These are phyloP conservation scores for Talaromyces pinophilus DNA, from an alignment of 2,329 filamentous ascomycete species.

Conservation along the genomic window DNA sequence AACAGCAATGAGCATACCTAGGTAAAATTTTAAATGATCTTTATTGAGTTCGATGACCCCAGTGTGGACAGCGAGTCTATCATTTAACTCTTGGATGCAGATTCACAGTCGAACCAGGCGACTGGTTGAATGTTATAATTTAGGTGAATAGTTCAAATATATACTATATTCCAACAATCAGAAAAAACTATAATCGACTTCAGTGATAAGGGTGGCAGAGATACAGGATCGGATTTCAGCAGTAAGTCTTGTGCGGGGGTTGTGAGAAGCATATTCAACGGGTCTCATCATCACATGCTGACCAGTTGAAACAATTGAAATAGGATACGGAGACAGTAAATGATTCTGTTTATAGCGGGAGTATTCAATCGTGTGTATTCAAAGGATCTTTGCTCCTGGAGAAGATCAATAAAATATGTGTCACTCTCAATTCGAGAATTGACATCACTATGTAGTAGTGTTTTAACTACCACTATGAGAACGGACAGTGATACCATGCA, in stretches of 20 bases:
- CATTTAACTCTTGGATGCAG: background rate
- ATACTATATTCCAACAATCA: background rate
- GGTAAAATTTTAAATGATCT: too few species aligned
- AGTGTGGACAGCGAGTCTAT: background rate
- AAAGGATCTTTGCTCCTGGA: background rate
- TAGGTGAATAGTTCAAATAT: background rate
- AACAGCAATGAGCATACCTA: too few species aligned
- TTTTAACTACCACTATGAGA: constrained; percentile 28
- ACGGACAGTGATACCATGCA: constrained; percentile 32
- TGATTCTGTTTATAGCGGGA: constrained; percentile 17
- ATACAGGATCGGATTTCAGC: background rate
- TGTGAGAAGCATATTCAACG: background rate
- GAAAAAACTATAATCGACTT: background rate
- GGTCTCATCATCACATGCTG: background rate
- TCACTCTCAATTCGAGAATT: constrained; percentile 5
- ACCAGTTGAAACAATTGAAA: background rate
- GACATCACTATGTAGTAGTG: constrained; percentile 17
- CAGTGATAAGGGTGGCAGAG: background rate
- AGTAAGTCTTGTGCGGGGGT: background rate
- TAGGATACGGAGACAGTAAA: background rate
- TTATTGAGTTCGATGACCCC: too few species aligned
- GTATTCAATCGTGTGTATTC: constrained; percentile 10
- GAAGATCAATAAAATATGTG: background rate
- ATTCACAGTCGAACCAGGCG: background rate
- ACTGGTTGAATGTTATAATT: background rate